Evolutionary conservation across 2,329 filamentous ascomycete species (phyloP).

Genomic region (Didymella pinodella): DNA sequence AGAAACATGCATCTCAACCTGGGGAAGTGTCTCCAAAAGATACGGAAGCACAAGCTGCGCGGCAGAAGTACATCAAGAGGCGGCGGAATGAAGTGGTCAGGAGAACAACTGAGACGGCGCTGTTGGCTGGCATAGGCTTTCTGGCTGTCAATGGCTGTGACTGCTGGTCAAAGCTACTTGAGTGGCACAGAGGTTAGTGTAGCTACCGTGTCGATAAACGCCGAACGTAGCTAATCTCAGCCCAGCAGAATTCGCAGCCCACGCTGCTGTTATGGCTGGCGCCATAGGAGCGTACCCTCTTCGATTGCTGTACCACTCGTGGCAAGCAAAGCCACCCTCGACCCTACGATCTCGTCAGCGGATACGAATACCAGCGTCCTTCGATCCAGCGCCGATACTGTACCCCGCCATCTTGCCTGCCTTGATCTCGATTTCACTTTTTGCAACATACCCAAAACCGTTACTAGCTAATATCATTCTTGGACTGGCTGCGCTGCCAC

Average conservation of each 20-base stretch:
- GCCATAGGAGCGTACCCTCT: conserved; percentile 50
- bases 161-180: conserved; percentile 44
- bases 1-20: conserved; percentile 26
- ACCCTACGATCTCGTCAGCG: conserved; percentile 50
- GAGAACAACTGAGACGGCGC: conserved; percentile 62
- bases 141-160: conserved; percentile 54
- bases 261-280: conserved; percentile 44
- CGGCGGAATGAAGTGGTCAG: conserved; percentile 91
- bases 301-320: conserved; percentile 47
- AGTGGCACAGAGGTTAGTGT: conserved; percentile 54
- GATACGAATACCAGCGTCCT: conserved; percentile 74
- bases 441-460: conserved; percentile 65
- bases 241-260: conserved; percentile 52
- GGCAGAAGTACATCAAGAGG: conserved; percentile 78
- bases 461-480: conserved; percentile 84
- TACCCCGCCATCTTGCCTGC: conserved; percentile 82
- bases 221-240: conserved; percentile 24
- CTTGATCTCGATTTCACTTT: conserved; percentile 77
- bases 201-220: neutral
- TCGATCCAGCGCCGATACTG: conserved; percentile 89
- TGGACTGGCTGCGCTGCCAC: conserved; percentile 77
- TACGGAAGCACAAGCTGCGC: conserved; percentile 49
- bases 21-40: conserved; percentile 38
- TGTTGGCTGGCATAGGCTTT: conserved; percentile 62
- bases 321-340: conserved; percentile 33